Conservation (phyloP, 1,139 yeast genomes). For the Pichia sp. region DNA sequence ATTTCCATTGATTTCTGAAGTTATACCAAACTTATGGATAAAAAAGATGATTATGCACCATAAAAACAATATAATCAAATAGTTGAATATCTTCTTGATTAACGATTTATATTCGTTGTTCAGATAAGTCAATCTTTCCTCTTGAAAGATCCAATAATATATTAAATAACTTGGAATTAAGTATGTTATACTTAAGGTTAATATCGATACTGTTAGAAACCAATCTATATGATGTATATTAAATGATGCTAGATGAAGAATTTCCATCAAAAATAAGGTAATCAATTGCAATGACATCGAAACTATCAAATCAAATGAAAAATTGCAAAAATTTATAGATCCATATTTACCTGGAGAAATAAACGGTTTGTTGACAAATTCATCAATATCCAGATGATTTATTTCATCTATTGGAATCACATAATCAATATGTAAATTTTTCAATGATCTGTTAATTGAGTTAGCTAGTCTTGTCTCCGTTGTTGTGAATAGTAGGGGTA, state of each 20-base stretch:
- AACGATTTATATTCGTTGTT: conserved; percentile 1
- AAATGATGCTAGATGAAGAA: conserved; percentile 15
- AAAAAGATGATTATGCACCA: conserved; percentile 15
- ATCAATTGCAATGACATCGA: conserved; percentile 22
- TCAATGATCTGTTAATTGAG: conserved; percentile 9
- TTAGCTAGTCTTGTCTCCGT: conserved; percentile 1
- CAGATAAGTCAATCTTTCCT: background rate
- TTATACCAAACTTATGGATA: conserved; percentile 2
- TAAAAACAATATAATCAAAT: background rate
- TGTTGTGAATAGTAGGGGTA: conserved; percentile 9
- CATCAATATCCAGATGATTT: background rate
- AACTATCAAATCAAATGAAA: conserved; percentile 17
- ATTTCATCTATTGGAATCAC: conserved; percentile 1
- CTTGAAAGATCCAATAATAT: conserved; percentile 6
- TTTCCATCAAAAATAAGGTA: conserved; percentile 22
- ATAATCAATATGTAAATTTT: conserved; percentile 5
- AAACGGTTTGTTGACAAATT: background rate
- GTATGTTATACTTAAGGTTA: conserved; percentile 19
- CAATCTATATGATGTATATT: conserved; percentile 19
- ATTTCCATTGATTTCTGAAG: conserved; percentile 6
- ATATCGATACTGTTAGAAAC: conserved; percentile 17
- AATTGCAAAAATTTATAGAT: background rate
- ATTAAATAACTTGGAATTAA: conserved; percentile 20
- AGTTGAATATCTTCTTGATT: background rate
- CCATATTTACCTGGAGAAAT: background rate